phyloP scores from a whole-genome alignment of 306 rosid genomes.

The Gleditsia sinensis region DNA sequence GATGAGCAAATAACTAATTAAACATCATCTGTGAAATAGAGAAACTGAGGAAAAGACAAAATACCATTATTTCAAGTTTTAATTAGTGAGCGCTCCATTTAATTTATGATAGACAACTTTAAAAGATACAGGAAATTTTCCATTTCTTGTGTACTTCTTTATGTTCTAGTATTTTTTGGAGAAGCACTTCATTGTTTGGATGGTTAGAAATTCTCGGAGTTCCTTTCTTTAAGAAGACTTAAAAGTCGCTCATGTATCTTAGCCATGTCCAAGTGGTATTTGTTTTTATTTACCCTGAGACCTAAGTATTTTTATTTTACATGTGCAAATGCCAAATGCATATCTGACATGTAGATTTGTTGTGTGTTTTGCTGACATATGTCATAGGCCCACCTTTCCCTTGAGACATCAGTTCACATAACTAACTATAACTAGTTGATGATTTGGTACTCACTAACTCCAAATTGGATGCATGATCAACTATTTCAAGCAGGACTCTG shows the following conservation, averaged over 20 bases:
- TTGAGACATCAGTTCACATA: not conserved
- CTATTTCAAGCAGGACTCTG: constrained; percentile 71
- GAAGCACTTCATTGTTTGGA: not conserved
- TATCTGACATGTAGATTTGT: constrained; percentile 16
- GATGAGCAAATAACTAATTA: not conserved
- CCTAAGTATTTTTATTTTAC: constrained; percentile 19
- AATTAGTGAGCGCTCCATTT: not conserved
- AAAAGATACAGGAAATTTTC: not conserved
- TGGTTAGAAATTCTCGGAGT: not conserved
- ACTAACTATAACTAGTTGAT: not conserved
- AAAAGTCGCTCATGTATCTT: constrained; percentile 8
- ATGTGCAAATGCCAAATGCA: constrained; percentile 14
- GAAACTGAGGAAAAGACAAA: not conserved
- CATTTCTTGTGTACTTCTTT: not conserved
- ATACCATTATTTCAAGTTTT: not conserved
- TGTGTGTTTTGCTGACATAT: constrained; percentile 10
- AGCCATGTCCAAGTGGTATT: constrained; percentile 9
- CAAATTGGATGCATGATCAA: constrained; percentile 34
- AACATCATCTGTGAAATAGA: not conserved
- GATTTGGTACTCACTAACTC: constrained; percentile 15
- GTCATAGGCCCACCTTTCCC: not conserved
- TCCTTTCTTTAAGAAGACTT: constrained; percentile 1
- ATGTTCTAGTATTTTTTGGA: not conserved
- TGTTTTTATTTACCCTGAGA: constrained; percentile 1
- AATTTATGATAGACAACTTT: not conserved